These are phyloP conservation scores for Scedosporium aurantiacum DNA, from an alignment of 2,329 filamentous ascomycete species.

Conservation along the genomic window DNA sequence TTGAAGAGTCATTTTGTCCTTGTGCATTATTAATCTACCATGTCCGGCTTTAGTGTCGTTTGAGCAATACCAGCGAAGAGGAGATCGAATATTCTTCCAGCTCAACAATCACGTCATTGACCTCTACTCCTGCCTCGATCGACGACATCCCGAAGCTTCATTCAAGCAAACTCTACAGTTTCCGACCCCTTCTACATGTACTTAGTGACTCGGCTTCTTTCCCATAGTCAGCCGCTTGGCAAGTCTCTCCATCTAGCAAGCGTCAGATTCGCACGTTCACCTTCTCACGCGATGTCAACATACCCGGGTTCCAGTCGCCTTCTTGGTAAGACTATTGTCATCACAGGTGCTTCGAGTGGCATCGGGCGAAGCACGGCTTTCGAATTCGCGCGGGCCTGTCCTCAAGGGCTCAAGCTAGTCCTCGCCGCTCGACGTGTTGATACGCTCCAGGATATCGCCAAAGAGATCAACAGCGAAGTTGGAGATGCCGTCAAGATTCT, in stretches of 20 bases:
- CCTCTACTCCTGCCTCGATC: too few species aligned
- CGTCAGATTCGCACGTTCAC: neutral
- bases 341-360: slow-evolving; percentile 88
- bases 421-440: slow-evolving; percentile 83
- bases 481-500: slow-evolving; percentile 72
- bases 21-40: too few species aligned
- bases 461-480: slow-evolving; percentile 65
- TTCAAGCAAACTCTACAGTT: too few species aligned
- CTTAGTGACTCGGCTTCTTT: too few species aligned
- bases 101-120: too few species aligned
- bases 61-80: too few species aligned
- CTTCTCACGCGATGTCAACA: slow-evolving; percentile 29
- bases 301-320: slow-evolving; percentile 72
- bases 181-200: too few species aligned
- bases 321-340: slow-evolving; percentile 79
- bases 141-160: too few species aligned
- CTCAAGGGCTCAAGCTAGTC: slow-evolving; percentile 69
- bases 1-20: too few species aligned
- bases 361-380: slow-evolving; percentile 78
- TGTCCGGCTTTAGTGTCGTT: too few species aligned
- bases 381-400: slow-evolving; percentile 82
- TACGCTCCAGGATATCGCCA: slow-evolving; percentile 61
- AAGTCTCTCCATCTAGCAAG: neutral
- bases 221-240: too few species aligned
- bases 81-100: too few species aligned